Evolutionary conservation across 2,329 filamentous ascomycete genomes (phyloP), one percentile per base, ranked within the genome.

Genomic region (Penicillium sp.): DNA sequence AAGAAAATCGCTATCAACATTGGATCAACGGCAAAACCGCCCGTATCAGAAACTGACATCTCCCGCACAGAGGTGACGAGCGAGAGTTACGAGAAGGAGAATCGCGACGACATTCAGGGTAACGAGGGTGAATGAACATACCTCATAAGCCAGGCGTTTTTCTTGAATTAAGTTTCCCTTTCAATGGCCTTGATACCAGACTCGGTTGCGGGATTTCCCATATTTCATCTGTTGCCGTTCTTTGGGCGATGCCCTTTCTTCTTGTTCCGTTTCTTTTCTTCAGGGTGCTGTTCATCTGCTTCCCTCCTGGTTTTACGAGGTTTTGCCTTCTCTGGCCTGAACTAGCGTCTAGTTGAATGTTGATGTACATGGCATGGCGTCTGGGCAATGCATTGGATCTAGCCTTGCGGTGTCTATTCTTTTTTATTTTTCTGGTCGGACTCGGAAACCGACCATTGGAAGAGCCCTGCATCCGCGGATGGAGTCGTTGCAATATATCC

Each of bases 1-100:
- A 76, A 74, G 61, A 68, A 72, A 56, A 77, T 77, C 29, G 72
- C 74, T 14, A 76, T 77, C 57, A 76, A 73, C 49, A 48, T 77
- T 7, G 67, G 71, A 18, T 62, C 70, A 10, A 62, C 65, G 14
- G 56, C 62, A 46, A 69, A 69, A 53, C 58, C 67, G 11, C 34
- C 60, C 14, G 24, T 53, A 11, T 56, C 58, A 37, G 65, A 65
- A 22, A 53, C 53, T 8, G 64, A 62, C 9, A 47, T 59, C 8
- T 29, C 56, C 2, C 55, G 62, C 26, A 38, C 60, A n/a, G 59
- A 59, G 14, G 43, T 57, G 50, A 61, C 59, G 11, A 62, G 61
- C 26, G 56, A 66, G 51, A 62, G 45, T 52, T 69, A 60, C 20
- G 69, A 71, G 50, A 70, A 71, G 54, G 67, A 74, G 54, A 71